Evolutionary conservation across 345 rosid genomes (phyloP).

Genomic region (Syzygium jambos): DNA sequence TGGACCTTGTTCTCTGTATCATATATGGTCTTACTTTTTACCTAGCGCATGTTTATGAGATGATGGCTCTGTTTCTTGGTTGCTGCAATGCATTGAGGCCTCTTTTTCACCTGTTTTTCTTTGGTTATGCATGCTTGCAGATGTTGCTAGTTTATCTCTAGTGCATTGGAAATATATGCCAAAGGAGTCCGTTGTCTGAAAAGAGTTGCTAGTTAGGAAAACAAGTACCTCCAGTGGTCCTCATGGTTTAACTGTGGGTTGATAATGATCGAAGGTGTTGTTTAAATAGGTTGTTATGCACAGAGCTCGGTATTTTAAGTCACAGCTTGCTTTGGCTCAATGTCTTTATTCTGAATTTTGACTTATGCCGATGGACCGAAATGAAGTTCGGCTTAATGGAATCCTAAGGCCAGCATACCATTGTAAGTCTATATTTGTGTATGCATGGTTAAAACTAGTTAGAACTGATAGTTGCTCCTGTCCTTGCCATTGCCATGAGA

Average conservation of each 20-base stretch:
- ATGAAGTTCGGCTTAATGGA: neutral
- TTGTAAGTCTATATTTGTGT: neutral
- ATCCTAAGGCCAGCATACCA: neutral
- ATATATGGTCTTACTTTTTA: neutral
- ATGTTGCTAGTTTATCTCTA: neutral
- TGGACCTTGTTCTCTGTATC: neutral
- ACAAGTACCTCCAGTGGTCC: neutral
- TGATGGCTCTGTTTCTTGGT: neutral
- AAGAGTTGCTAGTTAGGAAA: neutral
- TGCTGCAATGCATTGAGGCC: accelerated
- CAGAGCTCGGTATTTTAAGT: neutral
- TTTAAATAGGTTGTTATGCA: neutral
- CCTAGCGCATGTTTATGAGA: neutral
- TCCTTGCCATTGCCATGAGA: neutral
- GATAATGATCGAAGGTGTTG: neutral
- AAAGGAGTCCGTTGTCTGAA: neutral
- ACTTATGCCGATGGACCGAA: neutral
- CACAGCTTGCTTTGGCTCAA: neutral
- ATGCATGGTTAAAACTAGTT: neutral
- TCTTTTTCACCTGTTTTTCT: neutral
- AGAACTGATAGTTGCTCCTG: neutral
- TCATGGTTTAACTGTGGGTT: neutral
- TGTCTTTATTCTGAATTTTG: neutral
- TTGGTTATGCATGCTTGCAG: neutral
- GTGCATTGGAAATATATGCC: neutral